phyloP scores from a whole-genome alignment of 805 yeast genomes.

The Saccharomycopsis vini region DNA sequence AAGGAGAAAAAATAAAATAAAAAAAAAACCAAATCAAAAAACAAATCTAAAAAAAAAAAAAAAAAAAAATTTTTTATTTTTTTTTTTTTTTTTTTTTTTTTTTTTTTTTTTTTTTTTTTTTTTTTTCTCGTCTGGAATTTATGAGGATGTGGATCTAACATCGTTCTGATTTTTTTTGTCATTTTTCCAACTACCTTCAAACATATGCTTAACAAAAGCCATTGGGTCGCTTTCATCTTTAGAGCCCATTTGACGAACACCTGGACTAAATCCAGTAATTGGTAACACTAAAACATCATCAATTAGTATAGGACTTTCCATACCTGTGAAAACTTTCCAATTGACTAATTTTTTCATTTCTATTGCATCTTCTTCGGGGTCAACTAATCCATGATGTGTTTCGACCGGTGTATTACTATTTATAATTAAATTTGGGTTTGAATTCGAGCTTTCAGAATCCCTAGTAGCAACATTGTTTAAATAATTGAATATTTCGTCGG shows the following conservation, averaged over 20 bases:
- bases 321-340: slow-evolving; percentile 57
- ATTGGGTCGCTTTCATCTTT: slow-evolving; percentile 31
- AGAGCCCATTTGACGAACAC: slow-evolving; percentile 64
- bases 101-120: too few species aligned
- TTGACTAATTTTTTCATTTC: slow-evolving; percentile 32
- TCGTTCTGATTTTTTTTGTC: slow-evolving; percentile 12
- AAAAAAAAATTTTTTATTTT: too few species aligned
- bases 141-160: background rate
- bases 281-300: slow-evolving; percentile 70
- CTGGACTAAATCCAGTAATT: slow-evolving; percentile 60
- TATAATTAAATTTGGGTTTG: too few species aligned
- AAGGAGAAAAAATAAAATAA: too few species aligned
- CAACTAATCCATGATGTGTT: slow-evolving; percentile 4
- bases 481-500: slow-evolving; percentile 76
- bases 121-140: background rate
- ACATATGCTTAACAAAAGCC: slow-evolving; percentile 56
- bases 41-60: too few species aligned
- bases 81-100: too few species aligned
- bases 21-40: background rate
- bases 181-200: slow-evolving; percentile 57
- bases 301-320: slow-evolving; percentile 43
- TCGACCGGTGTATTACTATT: background rate
- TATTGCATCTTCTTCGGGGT: slow-evolving; percentile 9
- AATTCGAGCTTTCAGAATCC: slow-evolving; percentile 21
- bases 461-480: slow-evolving; percentile 47